Base-by-base conservation (phyloP, 208 protist species). In the Novymonas esmeraldas region DNA sequence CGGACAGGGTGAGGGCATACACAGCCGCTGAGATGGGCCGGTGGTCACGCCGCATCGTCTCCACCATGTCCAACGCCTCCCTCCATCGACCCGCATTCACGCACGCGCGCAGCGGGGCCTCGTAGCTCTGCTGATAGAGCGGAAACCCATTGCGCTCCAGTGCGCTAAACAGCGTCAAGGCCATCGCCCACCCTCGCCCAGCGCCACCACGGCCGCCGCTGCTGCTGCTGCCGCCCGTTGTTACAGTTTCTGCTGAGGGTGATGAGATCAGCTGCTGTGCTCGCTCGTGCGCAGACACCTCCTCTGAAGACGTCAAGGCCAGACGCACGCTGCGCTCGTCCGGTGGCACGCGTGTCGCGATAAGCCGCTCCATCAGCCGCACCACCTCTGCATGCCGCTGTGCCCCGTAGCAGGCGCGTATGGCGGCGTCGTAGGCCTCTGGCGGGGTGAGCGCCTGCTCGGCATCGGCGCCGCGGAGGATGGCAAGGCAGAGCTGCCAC, bases 121-220 rank as follows among this genome's bases (percentile, higher is more conserved):
- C 83, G 70, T 89, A 93, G 64, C 76, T 81, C 70, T 89, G 87
- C 55, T 89, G 87, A 49, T 86, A 81, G 65, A 93, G 63, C 10
- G 79, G 59, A 2, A 93, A 50, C 7, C 87, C 87, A 26, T 90
- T 93, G 18, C 72, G 77, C 66, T 79, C 50, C 68, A 88, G 72
- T 0, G 83, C 80, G 16, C 85, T 26, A 60, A 90, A 86, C 34
- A 93, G 77, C 33, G 64, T 63, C 20, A 93, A 38, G 13, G 82
- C 77, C 46, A 89, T 71, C 34, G 72, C 49, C 84, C 84, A 93
- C 6, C 64, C 33, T 14, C 28, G 31, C 16, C 9, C 51, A 41
- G n/a, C 10, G 0, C 61, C 38, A 34, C 33, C 34, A 16, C 13
- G 45, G 6, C 16, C 31, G 5, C 24, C 60, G 26, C 36, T 38